Evolutionary conservation across 371 early-diverging fungal genomes (phyloP).

Genomic region (Mortierella sp.): DNA sequence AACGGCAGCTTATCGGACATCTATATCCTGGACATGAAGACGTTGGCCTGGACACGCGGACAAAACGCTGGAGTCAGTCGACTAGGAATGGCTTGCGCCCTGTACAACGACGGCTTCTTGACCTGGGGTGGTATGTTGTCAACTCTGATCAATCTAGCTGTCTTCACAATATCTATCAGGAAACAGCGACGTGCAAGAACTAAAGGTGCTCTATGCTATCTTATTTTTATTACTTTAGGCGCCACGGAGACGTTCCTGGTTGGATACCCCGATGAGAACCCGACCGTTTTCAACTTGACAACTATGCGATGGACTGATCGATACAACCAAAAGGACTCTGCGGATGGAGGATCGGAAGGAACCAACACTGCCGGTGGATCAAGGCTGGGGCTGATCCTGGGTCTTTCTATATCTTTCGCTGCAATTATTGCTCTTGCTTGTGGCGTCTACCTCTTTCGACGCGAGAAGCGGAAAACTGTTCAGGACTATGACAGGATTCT

Average conservation of each 20-base stretch:
- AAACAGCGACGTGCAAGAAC: too few species aligned
- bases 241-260: background rate
- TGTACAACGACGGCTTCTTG: conserved; percentile 38
- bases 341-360: background rate
- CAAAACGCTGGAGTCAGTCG: conserved; percentile 7
- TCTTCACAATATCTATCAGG: too few species aligned
- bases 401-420: background rate
- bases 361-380: background rate
- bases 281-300: background rate
- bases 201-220: too few species aligned
- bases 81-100: conserved; percentile 32
- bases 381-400: background rate
- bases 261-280: background rate
- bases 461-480: background rate
- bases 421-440: background rate
- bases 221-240: background rate
- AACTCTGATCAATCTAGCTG: too few species aligned
- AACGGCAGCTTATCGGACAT: conserved; percentile 21
- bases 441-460: background rate
- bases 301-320: conserved; percentile 8
- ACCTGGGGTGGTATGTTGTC: conserved; percentile 35
- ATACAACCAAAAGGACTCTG: background rate
- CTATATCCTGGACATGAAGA: conserved; percentile 31
- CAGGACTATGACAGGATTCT: background rate
- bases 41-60: conserved; percentile 22